phyloP scores from a whole-genome alignment of 176 grass and related monocot species.

The Dactylis glomerata region DNA sequence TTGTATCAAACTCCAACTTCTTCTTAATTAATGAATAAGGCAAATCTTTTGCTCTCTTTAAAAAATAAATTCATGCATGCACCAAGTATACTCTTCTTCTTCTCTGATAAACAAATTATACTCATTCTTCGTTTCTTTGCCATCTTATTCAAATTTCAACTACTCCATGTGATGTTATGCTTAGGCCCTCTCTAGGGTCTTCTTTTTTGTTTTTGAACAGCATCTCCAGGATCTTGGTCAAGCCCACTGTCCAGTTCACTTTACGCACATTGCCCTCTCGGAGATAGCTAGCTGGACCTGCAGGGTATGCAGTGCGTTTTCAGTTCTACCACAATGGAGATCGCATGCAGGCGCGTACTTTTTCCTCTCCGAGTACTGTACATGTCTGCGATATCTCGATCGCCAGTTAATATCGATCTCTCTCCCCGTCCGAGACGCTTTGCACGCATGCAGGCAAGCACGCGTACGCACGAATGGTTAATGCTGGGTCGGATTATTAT shows the following conservation, averaged over 20 bases:
- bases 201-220: too few species aligned
- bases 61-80: too few species aligned
- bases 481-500: background rate
- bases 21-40: too few species aligned
- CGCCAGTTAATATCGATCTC: background rate
- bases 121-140: background rate
- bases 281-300: constrained; percentile 1
- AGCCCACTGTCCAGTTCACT: background rate
- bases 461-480: background rate
- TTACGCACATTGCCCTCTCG: background rate
- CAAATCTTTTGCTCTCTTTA: too few species aligned
- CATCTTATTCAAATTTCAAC: background rate
- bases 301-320: background rate
- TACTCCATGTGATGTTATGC: background rate
- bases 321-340: background rate
- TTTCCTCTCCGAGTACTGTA: background rate
- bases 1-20: too few species aligned
- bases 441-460: constrained; percentile 18
- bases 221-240: background rate
- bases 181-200: background rate
- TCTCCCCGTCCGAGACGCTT: background rate
- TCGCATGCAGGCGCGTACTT: background rate
- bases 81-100: too few species aligned
- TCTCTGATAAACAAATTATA: too few species aligned
- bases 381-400: background rate